Evolutionary conservation across 2,329 filamentous ascomycete species (phyloP), one percentile per base, ranked within the genome.

Genomic region (Verticillium dahliae): DNA sequence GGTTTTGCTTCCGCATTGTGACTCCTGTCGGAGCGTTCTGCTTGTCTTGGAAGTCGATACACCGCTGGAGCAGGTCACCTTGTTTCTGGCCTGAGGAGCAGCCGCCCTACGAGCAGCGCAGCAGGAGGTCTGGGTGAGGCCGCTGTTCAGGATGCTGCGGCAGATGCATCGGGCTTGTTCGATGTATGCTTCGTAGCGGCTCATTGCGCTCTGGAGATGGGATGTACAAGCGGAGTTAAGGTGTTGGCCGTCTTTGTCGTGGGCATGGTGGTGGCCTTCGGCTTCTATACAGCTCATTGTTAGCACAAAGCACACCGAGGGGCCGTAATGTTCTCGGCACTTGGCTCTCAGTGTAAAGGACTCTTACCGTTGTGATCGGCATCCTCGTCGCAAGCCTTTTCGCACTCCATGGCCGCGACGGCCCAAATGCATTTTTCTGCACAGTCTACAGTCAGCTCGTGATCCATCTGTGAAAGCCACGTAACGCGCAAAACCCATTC

Each of bases 81-180:
- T 61, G 31, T 62, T 55, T 39, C 38, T 59, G 27, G 38, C 6
- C 13, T 18, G 45, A 4, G 45, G 45, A 22, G n/a, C 45, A 22
- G 45, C 22, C 7, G 45, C 45, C 45, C 22, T 52, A 18, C 45
- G 45, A 6, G 45, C 45, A 22, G 45, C 63, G 56, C 73, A 75
- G 63, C 72, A 74, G 6, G 67, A 65, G 1, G 15, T 14, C 38
- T 58, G 31, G 34, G 69, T 56, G 60, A 69, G 55, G 34, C 70
- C 69, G 56, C 63, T 62, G 0, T 71, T 72, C 55, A 76, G 68
- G 31, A 74, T 67, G 58, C 66, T 70, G 39, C 72, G 73, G 64
- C 74, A 75, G 62, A 75, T 75, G 65, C 74, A 76, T 2, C 73
- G 73, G n/a, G 72, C 71, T 10, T 69, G 68, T 54, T 74, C 69